Base-by-base conservation (phyloP, 2,329 filamentous ascomycete species). In the Penicillium sp. region DNA sequence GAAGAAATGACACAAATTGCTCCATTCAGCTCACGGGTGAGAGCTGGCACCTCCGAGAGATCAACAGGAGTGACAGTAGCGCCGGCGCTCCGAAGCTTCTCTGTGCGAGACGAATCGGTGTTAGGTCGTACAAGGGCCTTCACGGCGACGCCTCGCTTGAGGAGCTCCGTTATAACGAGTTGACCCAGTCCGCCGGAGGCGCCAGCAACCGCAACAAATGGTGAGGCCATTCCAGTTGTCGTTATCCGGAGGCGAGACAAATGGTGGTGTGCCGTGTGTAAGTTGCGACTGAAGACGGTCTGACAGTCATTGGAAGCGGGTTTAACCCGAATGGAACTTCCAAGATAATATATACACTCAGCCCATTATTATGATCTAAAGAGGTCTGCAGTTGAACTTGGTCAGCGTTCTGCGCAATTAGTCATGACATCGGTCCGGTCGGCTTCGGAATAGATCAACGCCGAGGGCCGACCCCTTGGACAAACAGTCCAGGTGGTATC, bases 61-160 rank as follows among this genome's bases (percentile, higher is more conserved):
- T 50, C 33, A 20, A 55, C 36, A 14, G 49, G 53, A 14, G 30
- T 40, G 30, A 55, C 44, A 1, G 25, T 36, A 16, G 40, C 49
- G 36, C 48, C 48, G 6, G 49, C 43, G 14, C 28, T 43, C 2
- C 39, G 46, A 22, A 55, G 53, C 16, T 49, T 48, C 25, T 49
- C 38, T 42, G 48, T 51, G 35, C 53, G 53, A 5, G 42, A 52
- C 25, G 53, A 24, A 20, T 48, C 42, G 16, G 53, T 55, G 27
- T 55, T 44, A 5, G 53, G 53, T 39, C 53, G 53, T 2, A 55
- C 53, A 13, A 55, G 43, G 4, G 53, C 53, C n/a, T 55, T 55
- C n/a, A 55, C 53, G 18, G 53, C 27, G 6, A 46, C 38, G n/a
- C 53, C 53, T 30, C 53, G 53, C 28, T 55, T 52, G 30, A 47